Base-by-base conservation (phyloP, 768 basidiomycete genomes). In the Trametopsis cervina region DNA sequence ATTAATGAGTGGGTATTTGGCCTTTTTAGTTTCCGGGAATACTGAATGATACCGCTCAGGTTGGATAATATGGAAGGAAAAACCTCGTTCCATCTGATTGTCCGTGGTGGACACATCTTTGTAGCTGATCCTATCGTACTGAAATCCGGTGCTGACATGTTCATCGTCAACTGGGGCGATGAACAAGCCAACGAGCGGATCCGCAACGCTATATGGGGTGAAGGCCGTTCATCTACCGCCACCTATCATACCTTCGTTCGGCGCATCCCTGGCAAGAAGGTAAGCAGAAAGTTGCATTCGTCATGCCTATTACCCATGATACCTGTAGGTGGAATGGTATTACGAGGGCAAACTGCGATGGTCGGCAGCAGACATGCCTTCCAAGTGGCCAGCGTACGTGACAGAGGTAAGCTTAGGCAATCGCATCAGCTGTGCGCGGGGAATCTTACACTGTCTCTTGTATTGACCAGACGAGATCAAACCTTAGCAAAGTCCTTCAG, bases 401-500 rank as follows among this genome's bases (percentile, higher is more conserved):
- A 10, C 18, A 36, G 13, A 27, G 11, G 36, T 10, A 2, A 29
- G 17, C 20, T 5, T 13, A n/a, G n/a, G 29, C 15, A 15, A 7
- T 33, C 29, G 7, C 15, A 33, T 15, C 15, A 15, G 7, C 29
- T 7, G 15, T 33, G 9, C 7, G 29, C 29, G 9, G 29, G 15
- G 9, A 33, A 15, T 33, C 7, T 33, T 33, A 7, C 15, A 15
- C 7, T 15, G 15, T 7, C 15, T 33, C 33, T 13, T 12, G 26
- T 20, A 15, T 17, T 12, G 22, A 0, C 11, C 64, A 59, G 58
- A 57, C 60, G 23, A 66, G 65, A 38, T 52, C 12, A 40, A 60
- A 9, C 57, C 57, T 55, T 68, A 69, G 38, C 57, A 74, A 18
- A 46, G 58, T 52, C 61, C 52, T 62, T 15, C 20, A 20, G 2